Conservation (phyloP, 2,329 filamentous ascomycete genomes). For the Allantophomopsis cytisporea region DNA sequence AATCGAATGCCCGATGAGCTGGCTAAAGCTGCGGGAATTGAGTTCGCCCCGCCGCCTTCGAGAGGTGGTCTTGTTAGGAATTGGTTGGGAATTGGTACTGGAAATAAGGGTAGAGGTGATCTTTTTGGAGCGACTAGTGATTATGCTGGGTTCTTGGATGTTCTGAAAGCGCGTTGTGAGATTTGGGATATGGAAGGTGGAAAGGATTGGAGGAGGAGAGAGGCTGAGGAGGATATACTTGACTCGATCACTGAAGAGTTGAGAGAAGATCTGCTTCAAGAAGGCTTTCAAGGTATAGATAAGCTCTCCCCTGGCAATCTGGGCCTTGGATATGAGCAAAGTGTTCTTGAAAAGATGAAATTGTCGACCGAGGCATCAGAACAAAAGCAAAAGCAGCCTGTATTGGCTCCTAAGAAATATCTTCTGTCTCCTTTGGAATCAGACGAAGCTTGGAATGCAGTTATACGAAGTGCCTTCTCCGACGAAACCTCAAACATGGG, state of each 20-base stretch:
- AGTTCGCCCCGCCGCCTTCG: slow-evolving; percentile 39
- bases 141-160: slow-evolving; percentile 63
- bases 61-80: slow-evolving; percentile 35
- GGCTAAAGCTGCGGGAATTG: slow-evolving; percentile 58
- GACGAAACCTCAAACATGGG: slow-evolving; percentile 4
- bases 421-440: slow-evolving; percentile 8
- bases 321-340: slow-evolving; percentile 2
- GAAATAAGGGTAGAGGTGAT: slow-evolving; percentile 26
- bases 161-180: slow-evolving; percentile 65
- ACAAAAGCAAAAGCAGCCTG: slow-evolving; percentile 3
- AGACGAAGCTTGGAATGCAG: slow-evolving; percentile 11
- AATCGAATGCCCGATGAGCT: slow-evolving; percentile 78
- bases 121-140: slow-evolving; percentile 51
- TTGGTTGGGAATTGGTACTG: slow-evolving; percentile 26
- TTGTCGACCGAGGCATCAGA: slow-evolving; percentile 1
- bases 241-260: slow-evolving; percentile 17
- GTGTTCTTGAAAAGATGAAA: background rate
- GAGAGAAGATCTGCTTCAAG: slow-evolving; percentile 14
- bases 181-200: slow-evolving; percentile 74
- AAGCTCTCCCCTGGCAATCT: slow-evolving; percentile 2
- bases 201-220: slow-evolving; percentile 54
- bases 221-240: slow-evolving; percentile 23
- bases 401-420: slow-evolving; percentile 12
- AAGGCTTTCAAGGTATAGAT: slow-evolving; percentile 6
- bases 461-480: slow-evolving; percentile 9